These are phyloP conservation scores for Fusarium lateritium DNA, from an alignment of 2,329 filamentous ascomycete genomes.

Conservation along the genomic window DNA sequence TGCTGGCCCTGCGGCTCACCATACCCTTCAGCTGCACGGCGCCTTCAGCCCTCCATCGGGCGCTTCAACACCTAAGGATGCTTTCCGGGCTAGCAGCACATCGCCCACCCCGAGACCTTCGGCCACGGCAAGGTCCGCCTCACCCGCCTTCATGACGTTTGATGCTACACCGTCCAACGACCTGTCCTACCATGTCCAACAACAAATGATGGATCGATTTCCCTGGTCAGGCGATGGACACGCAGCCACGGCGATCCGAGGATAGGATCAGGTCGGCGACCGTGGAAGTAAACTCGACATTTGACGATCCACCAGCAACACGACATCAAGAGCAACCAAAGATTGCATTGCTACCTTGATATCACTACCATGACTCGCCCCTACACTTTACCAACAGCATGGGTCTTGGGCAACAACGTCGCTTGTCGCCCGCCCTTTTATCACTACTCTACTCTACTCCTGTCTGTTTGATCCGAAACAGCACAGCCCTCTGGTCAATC, in stretches of 20 bases:
- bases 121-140: constrained; percentile 60
- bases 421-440: constrained; percentile 1
- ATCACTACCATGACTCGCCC: constrained; percentile 23
- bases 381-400: constrained; percentile 11
- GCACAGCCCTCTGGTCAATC: constrained; percentile 29
- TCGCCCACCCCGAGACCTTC: constrained; percentile 54
- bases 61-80: constrained; percentile 48
- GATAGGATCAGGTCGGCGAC: constrained; percentile 50
- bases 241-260: constrained; percentile 64
- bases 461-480: constrained; percentile 43
- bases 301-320: constrained; percentile 24
- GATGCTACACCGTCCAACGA: constrained; percentile 63
- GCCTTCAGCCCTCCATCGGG: constrained; percentile 38
- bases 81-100: constrained; percentile 45
- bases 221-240: constrained; percentile 64
- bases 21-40: constrained; percentile 55
- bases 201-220: constrained; percentile 62
- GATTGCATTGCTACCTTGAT: constrained; percentile 35
- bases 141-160: constrained; percentile 62
- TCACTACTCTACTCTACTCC: constrained; percentile 24
- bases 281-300: constrained; percentile 28
- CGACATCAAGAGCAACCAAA: constrained; percentile 25
- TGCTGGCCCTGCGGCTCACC: constrained; percentile 58
- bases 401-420: constrained; percentile 1
- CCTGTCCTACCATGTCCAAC: constrained; percentile 57